These are phyloP conservation scores for Ceratocystis alfenasii DNA, from an alignment of 2,329 filamentous ascomycete genomes.

Conservation along the genomic window DNA sequence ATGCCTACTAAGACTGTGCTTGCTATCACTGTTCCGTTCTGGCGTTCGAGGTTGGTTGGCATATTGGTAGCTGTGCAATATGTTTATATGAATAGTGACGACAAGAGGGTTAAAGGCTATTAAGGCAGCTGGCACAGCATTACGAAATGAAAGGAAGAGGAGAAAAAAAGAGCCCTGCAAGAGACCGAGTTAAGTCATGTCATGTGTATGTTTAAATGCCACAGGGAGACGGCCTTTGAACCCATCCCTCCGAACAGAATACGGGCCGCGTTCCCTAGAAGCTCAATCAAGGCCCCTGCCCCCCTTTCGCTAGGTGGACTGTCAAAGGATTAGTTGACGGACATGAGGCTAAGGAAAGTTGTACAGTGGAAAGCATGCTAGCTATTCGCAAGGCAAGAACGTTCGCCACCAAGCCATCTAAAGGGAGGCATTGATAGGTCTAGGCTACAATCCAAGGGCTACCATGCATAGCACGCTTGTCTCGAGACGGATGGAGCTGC, in stretches of 20 bases:
- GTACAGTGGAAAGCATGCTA: background rate
- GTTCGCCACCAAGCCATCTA: background rate
- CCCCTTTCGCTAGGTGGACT: background rate
- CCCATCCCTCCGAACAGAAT: background rate
- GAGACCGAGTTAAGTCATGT: background rate
- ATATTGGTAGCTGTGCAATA: conserved; percentile 15
- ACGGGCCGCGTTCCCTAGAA: background rate
- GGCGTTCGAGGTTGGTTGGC: conserved; percentile 24
- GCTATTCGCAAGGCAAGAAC: background rate
- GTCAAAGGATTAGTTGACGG: background rate
- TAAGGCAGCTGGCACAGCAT: background rate
- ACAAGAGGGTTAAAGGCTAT: background rate
- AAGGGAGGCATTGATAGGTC: background rate
- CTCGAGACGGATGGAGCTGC: background rate
- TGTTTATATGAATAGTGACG: background rate
- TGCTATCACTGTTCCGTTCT: conserved; percentile 24
- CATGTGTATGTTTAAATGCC: background rate
- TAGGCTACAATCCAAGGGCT: background rate
- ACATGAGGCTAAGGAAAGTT: background rate
- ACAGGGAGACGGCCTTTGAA: background rate
- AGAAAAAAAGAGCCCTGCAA: background rate
- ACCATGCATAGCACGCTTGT: background rate
- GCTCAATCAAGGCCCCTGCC: background rate
- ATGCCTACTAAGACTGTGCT: conserved; percentile 23
- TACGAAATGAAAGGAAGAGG: background rate